These are phyloP conservation scores for Colletotrichum sp. DNA, from an alignment of 2,329 filamentous ascomycete genomes.

Conservation along the genomic window DNA sequence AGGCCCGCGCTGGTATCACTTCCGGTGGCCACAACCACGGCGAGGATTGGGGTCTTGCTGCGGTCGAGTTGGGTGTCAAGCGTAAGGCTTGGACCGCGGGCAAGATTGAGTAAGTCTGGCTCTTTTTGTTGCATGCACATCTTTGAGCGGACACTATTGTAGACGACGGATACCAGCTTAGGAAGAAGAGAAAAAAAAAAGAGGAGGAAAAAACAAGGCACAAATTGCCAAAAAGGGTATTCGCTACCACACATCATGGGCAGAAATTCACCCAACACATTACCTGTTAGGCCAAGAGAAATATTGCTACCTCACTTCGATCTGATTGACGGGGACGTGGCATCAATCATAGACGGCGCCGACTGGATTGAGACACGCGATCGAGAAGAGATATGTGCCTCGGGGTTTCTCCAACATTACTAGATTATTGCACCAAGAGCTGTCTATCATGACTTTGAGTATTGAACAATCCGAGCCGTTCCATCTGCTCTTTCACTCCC, in stretches of 20 bases:
- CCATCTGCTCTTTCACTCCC: constrained; percentile 4
- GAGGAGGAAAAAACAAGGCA: background rate
- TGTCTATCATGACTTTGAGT: constrained; percentile 15
- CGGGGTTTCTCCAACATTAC: constrained; percentile 13
- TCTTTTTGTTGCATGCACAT: background rate
- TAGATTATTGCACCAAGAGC: constrained; percentile 17
- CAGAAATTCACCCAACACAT: background rate
- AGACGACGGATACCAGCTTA: background rate
- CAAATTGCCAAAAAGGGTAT: background rate
- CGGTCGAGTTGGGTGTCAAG: constrained; percentile 93
- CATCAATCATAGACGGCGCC: background rate
- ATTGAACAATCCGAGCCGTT: constrained; percentile 4
- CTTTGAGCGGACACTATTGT: background rate
- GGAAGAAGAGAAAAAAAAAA: background rate
- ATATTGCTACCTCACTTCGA: background rate
- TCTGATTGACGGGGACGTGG: background rate
- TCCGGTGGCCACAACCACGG: constrained; percentile 84
- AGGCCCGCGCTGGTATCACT: constrained; percentile 80
- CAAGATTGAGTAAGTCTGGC: constrained; percentile 48
- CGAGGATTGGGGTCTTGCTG: constrained; percentile 93
- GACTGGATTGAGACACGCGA: background rate
- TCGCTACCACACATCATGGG: background rate
- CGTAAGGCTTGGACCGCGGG: constrained; percentile 83
- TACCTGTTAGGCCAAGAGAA: background rate
- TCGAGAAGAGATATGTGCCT: background rate